These are phyloP conservation scores for Boletus sp. DNA, from an alignment of 1,284 basidiomycete species.

Conservation along the genomic window DNA sequence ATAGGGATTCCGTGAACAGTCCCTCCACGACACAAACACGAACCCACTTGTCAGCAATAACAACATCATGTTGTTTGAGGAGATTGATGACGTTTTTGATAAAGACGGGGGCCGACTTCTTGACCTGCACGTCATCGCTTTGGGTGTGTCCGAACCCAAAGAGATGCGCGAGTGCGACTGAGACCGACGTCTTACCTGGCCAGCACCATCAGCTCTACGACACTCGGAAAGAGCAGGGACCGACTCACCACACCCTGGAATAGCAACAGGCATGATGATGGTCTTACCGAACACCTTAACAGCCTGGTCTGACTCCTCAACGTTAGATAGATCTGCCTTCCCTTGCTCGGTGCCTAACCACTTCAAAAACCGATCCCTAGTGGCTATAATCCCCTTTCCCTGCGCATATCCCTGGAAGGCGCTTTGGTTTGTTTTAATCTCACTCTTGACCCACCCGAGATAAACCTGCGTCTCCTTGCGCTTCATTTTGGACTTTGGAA, in stretches of 20 bases:
- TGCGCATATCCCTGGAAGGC: slow-evolving; percentile 67
- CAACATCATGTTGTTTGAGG: slow-evolving; percentile 65
- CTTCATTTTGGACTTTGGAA: slow-evolving; percentile 63
- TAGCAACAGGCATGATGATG: slow-evolving; percentile 83
- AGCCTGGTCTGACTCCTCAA: slow-evolving; percentile 21
- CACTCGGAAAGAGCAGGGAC: neutral
- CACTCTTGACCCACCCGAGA: slow-evolving; percentile 64
- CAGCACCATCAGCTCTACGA: neutral
- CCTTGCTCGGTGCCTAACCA: slow-evolving; percentile 58
- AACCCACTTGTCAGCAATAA: slow-evolving; percentile 84
- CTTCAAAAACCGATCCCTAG: slow-evolving; percentile 74
- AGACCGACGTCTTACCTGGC: slow-evolving; percentile 84
- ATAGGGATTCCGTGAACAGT: neutral
- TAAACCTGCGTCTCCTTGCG: slow-evolving; percentile 66
- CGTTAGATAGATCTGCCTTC: slow-evolving; percentile 33
- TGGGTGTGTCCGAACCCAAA: slow-evolving; percentile 89
- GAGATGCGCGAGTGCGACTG: slow-evolving; percentile 73
- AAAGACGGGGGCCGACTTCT: slow-evolving; percentile 77
- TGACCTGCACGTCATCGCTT: slow-evolving; percentile 83
- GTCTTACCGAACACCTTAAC: slow-evolving; percentile 63
- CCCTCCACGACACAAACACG: neutral
- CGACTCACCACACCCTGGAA: slow-evolving; percentile 85
- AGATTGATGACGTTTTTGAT: slow-evolving; percentile 69
- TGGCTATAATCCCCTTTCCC: slow-evolving; percentile 81
- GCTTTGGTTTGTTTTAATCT: slow-evolving; percentile 59